These are phyloP conservation scores for Lonicera japonica DNA, from an alignment of 129 eudicot genomes.

Conservation along the genomic window DNA sequence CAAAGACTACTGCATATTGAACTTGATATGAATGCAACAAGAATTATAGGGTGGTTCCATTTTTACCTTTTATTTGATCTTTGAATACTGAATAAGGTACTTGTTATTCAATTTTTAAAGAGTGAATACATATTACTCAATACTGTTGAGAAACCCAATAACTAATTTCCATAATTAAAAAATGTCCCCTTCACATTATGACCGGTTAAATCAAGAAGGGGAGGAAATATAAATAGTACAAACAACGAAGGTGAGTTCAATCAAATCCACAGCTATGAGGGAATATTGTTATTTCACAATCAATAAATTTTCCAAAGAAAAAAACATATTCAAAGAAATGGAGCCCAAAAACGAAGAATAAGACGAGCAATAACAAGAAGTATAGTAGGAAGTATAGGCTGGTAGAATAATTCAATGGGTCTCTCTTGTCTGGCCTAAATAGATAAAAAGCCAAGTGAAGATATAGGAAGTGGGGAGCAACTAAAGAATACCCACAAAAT, in stretches of 20 bases:
- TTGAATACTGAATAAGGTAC: too few species aligned
- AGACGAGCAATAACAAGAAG: not conserved
- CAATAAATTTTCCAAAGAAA: not conserved
- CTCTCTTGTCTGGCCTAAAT: slow-evolving; percentile 14
- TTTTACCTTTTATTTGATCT: too few species aligned
- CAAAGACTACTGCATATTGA: too few species aligned
- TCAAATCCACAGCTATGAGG: slow-evolving; percentile 23
- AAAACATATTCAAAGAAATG: slow-evolving; percentile 10
- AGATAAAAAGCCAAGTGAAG: slow-evolving; percentile 19
- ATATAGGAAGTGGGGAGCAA: not conserved
- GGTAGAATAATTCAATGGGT: slow-evolving; percentile 17
- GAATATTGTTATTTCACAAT: slow-evolving; percentile 22
- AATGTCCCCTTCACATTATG: too few species aligned
- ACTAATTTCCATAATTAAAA: too few species aligned
- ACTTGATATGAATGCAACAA: too few species aligned
- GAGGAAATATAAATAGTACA: too few species aligned
- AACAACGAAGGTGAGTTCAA: slow-evolving; percentile 16
- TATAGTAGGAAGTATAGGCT: slow-evolving; percentile 7
- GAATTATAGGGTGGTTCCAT: too few species aligned
- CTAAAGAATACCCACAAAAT: slow-evolving; percentile 4
- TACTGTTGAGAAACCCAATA: too few species aligned
- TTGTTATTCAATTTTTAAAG: too few species aligned
- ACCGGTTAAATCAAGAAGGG: too few species aligned
- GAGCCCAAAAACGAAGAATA: slow-evolving; percentile 17
- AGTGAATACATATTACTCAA: too few species aligned